Evolutionary conservation across 768 basidiomycete genomes (phyloP).

Genomic region (Termitomyces sp.): DNA sequence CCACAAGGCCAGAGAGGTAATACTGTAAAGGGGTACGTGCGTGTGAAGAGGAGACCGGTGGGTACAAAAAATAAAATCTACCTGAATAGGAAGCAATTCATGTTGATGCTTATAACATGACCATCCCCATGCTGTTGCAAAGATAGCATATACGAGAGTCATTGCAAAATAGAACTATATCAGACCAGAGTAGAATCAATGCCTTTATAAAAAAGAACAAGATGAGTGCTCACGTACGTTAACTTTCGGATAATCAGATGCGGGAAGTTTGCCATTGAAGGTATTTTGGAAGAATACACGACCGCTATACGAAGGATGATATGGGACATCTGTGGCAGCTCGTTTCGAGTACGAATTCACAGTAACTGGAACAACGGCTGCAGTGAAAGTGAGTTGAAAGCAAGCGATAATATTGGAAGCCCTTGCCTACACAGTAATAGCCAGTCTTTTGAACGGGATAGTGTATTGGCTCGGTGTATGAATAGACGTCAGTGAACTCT

Average conservation of each 20-base stretch:
- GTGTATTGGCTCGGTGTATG: conserved; percentile 68
- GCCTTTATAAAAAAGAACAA: not conserved
- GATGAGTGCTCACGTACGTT: conserved; percentile 47
- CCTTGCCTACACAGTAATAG: conserved; percentile 92
- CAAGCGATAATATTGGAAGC: not conserved
- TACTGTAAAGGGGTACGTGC: conserved; percentile 40
- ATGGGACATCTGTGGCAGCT: conserved; percentile 45
- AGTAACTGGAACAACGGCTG: conserved; percentile 87
- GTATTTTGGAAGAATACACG: conserved; percentile 81
- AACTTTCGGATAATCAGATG: conserved; percentile 96
- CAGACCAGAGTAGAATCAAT: not conserved
- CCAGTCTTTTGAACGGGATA: conserved; percentile 85
- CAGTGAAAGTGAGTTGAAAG: not conserved
- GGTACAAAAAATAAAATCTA: conserved; percentile 21
- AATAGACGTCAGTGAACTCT: conserved; percentile 40
- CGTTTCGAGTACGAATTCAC: conserved; percentile 43
- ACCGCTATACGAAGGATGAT: conserved; percentile 77
- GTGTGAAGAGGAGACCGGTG: not conserved
- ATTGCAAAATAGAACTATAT: conserved; percentile 81
- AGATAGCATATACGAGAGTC: conserved; percentile 68
- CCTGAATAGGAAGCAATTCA: conserved; percentile 88
- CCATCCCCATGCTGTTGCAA: conserved; percentile 76
- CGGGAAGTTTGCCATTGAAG: conserved; percentile 85
- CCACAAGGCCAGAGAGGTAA: conserved; percentile 86
- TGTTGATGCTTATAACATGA: conserved; percentile 75